Conservation (phyloP, 768 basidiomycete species). For the Tulasnella sp. region DNA sequence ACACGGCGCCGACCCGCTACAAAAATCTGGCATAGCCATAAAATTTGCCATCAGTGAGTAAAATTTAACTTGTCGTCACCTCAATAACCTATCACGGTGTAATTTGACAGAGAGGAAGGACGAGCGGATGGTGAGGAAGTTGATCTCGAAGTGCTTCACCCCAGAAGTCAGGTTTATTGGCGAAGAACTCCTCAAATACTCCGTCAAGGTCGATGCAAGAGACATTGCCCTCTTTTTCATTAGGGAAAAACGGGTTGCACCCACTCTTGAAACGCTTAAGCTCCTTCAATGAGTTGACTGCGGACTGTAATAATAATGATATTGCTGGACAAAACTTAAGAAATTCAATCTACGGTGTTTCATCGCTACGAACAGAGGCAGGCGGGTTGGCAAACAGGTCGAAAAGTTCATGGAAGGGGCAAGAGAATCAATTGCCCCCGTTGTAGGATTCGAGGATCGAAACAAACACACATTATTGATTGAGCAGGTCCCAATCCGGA, state of each 20-base stretch:
- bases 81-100: background rate
- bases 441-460: background rate
- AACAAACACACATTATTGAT: background rate
- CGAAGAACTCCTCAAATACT: slow-evolving; percentile 53
- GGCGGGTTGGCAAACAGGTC: background rate
- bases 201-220: slow-evolving; percentile 55
- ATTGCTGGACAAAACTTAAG: background rate
- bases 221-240: slow-evolving; percentile 63
- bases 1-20: slow-evolving; percentile 60
- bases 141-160: background rate
- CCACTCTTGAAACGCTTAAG: background rate
- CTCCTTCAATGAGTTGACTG: background rate
- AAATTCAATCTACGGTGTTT: background rate
- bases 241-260: background rate
- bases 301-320: background rate
- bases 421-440: background rate
- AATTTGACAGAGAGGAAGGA: background rate
- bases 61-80: background rate
- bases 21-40: slow-evolving; percentile 56
- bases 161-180: slow-evolving; percentile 7
- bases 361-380: background rate
- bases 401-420: background rate
- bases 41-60: slow-evolving; percentile 60
- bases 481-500: too few relatives aligned
- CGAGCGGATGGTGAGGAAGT: background rate